Conservation (phyloP, 805 yeast species). For the Metschnikowia picachoensis region DNA sequence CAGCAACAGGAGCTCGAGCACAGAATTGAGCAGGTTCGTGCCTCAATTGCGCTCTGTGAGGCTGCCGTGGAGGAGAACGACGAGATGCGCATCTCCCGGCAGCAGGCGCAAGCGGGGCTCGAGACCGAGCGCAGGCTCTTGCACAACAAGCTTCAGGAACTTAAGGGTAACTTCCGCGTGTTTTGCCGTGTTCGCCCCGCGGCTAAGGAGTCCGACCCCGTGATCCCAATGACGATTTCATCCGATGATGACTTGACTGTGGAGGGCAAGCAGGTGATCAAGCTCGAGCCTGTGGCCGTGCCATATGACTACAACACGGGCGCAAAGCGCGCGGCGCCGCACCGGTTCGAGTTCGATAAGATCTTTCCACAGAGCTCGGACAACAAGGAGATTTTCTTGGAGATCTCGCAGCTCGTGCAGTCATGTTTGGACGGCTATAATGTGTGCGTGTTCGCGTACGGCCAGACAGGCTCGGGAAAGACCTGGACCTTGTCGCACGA, state of each 20-base stretch:
- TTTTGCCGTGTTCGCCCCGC: conserved; percentile 81
- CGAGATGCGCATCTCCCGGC: too few relatives aligned
- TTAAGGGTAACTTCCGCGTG: conserved; percentile 90
- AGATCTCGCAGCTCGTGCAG: conserved; percentile 81
- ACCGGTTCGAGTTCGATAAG: conserved; percentile 67
- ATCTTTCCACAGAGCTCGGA: conserved; percentile 55
- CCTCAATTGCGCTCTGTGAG: too few relatives aligned
- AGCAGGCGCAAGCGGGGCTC: conserved; percentile 21
- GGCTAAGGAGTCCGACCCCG: conserved; percentile 3
- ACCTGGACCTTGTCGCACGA: conserved; percentile 82
- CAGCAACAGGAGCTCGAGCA: too few relatives aligned
- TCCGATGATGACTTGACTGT: conserved; percentile 26
- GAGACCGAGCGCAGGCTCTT: conserved; percentile 58
- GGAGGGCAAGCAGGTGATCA: conserved; percentile 33
- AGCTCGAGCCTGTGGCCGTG: conserved; percentile 12
- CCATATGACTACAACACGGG: neutral
- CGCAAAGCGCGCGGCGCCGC: neutral
- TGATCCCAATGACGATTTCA: conserved; percentile 1
- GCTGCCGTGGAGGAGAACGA: too few relatives aligned
- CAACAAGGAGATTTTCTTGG: conserved; percentile 72
- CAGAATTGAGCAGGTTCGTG: too few relatives aligned
- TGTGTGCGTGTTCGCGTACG: conserved; percentile 93
- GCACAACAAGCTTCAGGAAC: conserved; percentile 75
- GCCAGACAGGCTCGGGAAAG: conserved; percentile 92
- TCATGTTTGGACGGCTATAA: conserved; percentile 68